Evolutionary conservation across 108 stramenopile species (phyloP), one percentile per base, ranked within the genome.

Genomic region (Skeletonema potamos): DNA sequence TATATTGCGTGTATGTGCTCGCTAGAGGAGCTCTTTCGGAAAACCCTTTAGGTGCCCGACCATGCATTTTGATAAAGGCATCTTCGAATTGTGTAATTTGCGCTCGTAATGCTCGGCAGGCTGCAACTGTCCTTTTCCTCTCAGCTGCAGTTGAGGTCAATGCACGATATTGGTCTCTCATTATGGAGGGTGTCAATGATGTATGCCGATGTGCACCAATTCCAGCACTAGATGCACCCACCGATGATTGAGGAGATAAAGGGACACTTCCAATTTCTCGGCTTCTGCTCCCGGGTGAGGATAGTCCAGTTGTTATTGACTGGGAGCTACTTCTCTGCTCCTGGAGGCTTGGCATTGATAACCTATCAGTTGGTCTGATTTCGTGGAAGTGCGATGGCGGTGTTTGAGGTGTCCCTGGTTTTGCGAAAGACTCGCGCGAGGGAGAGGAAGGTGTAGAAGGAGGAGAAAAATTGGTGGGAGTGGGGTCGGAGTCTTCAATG

Each of bases 21-120:
- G 92, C 93, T 17, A 96, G 74, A 4, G 91, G 92, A n/a, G 87
- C 88, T 27, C 95, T 76, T 60, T 96, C 95, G 2, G 85, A 79
- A 41, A 87, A 82, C 13, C 92, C 92, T 70, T 87, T 92, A 2
- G 95, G 95, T 18, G 89, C 79, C 17, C 90, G 79, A 1, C 90
- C 90, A 61, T 92, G 87, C 32, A 92, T 34, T 55, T 84, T 82
- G 33, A 89, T 58, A 64, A 96, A 96, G 0, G 89, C 88, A 55
- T 93, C 90, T 74, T 96, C 94, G 59, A 96, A 96, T 20, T 87
- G 86, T n/a, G 79, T 84, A 18, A 96, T 96, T 66, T 96, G 92
- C 1, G 92, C 86, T 39, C 94, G 78, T 12, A 96, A 74, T 7
- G 92, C 92, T 20, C 94, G 89, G 62, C 94, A 96, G 10, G 94